These are phyloP conservation scores for Quercus cerris DNA, from an alignment of 306 rosid species.

Conservation along the genomic window DNA sequence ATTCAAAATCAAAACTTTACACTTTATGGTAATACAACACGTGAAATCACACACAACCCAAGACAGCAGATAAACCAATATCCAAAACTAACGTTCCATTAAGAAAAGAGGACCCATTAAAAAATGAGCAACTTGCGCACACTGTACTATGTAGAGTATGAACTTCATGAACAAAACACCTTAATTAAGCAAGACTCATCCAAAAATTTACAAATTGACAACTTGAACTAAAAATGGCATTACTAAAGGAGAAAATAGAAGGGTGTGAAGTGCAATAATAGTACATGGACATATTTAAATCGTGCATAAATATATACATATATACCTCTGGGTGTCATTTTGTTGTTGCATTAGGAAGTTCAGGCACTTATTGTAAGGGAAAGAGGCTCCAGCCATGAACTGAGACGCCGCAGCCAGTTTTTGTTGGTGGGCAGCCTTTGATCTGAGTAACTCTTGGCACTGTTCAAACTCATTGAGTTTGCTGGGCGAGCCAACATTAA, in stretches of 20 bases:
- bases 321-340: conserved; percentile 60
- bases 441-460: conserved; percentile 66
- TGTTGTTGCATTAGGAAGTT: conserved; percentile 70
- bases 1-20: not conserved
- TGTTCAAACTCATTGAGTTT: conserved; percentile 62
- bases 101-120: not conserved
- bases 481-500: conserved; percentile 67
- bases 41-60: not conserved
- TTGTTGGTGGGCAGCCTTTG: conserved; percentile 64
- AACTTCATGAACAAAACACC: not conserved
- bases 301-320: not conserved
- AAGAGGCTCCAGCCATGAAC: conserved; percentile 50
- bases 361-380: conserved; percentile 59
- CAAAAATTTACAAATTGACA: not conserved
- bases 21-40: not conserved
- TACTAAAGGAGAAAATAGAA: not conserved
- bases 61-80: not conserved
- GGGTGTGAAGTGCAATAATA: not conserved
- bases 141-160: not conserved
- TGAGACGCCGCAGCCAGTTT: conserved; percentile 52
- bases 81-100: not conserved
- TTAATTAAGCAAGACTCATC: not conserved
- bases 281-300: not conserved
- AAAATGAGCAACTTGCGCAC: not conserved
- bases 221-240: not conserved